phyloP scores from a whole-genome alignment of 163 green algal genomes.

The Chlamydomonas reinhardtii region DNA sequence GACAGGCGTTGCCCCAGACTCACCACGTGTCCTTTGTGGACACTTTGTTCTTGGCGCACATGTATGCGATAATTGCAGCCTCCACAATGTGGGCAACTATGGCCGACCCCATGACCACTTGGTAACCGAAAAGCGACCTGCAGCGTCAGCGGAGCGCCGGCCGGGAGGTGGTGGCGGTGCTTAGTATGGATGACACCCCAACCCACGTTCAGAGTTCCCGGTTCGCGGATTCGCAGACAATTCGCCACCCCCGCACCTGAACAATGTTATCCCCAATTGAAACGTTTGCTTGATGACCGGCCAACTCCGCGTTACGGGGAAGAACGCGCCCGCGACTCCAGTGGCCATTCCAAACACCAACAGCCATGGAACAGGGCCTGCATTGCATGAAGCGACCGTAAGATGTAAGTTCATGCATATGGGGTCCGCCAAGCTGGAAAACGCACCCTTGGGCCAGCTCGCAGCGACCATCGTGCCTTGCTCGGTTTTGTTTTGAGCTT shows the following conservation, averaged over 20 bases:
- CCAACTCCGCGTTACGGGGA: not conserved
- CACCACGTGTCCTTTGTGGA: not conserved
- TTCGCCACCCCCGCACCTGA: not conserved
- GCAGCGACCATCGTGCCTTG: constrained; percentile 9
- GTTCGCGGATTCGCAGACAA: too few species aligned
- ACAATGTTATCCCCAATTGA: not conserved
- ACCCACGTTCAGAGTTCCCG: too few species aligned
- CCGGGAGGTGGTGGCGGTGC: too few species aligned
- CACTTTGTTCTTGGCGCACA: constrained; percentile 16
- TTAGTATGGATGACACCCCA: too few species aligned
- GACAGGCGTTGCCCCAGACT: not conserved
- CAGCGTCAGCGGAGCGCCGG: too few species aligned
- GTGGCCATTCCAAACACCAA: not conserved
- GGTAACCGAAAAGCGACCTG: constrained; percentile 8
- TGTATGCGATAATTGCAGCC: not conserved
- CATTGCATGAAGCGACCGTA: too few species aligned
- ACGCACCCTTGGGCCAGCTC: constrained; percentile 4
- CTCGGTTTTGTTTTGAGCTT: too few species aligned
- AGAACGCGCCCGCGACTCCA: not conserved
- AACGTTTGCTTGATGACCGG: constrained; percentile 18
- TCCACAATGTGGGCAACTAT: not conserved
- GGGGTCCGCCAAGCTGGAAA: not conserved
- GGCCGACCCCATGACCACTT: constrained; percentile 1
- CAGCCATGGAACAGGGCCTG: constrained; percentile 19
- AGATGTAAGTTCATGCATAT: not conserved